Evolutionary conservation across 2,329 filamentous ascomycete species (phyloP).

Genomic region (Fonsecaea erecta): DNA sequence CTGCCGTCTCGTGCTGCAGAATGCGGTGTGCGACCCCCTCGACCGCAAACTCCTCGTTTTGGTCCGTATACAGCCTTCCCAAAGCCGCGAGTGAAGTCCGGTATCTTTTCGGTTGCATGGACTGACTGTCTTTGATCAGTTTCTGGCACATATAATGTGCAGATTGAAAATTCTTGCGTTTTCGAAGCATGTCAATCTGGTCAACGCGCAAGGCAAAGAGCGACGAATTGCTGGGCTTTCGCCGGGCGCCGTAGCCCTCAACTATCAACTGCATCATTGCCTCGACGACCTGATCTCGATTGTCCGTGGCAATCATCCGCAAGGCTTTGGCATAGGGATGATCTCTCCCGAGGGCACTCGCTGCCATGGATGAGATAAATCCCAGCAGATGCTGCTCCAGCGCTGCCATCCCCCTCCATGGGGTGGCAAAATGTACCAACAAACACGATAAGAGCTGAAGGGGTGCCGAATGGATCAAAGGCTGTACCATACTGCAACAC

Average conservation of each 20-base stretch:
- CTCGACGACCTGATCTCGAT: conserved; percentile 20
- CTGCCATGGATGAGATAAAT: conserved; percentile 26
- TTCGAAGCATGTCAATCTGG: conserved; percentile 29
- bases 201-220: conserved; percentile 30
- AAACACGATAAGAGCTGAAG: conserved; percentile 31
- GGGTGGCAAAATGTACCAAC: conserved; percentile 27
- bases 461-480: conserved; percentile 24
- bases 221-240: conserved; percentile 26
- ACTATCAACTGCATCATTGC: conserved; percentile 30
- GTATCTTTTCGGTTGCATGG: conserved; percentile 26
- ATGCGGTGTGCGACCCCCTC: conserved; percentile 28
- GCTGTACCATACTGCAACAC: conserved; percentile 29
- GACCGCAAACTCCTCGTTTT: conserved; percentile 25
- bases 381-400: conserved; percentile 25
- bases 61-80: conserved; percentile 26
- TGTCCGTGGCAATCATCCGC: conserved; percentile 4
- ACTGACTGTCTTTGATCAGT: conserved; percentile 26
- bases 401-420: conserved; percentile 24
- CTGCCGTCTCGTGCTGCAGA: conserved; percentile 21
- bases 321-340: conserved; percentile 25
- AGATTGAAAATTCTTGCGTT: conserved; percentile 22
- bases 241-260: conserved; percentile 20
- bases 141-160: conserved; percentile 23
- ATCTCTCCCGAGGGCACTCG: conserved; percentile 12
- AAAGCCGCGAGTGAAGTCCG: conserved; percentile 28